phyloP scores from a whole-genome alignment of 768 basidiomycete species.

The Pisolithus sp. region DNA sequence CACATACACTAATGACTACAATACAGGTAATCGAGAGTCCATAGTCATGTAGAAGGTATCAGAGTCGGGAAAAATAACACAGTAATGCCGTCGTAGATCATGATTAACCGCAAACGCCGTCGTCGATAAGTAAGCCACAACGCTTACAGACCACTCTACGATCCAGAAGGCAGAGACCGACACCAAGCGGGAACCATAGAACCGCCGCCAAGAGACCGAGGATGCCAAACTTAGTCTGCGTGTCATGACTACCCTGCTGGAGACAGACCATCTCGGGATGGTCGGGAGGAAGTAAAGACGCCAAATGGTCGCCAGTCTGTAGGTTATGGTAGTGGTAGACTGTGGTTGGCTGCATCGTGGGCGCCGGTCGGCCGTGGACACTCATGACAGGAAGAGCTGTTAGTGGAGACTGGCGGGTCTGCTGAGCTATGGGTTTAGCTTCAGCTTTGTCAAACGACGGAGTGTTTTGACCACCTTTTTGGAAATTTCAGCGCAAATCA shows the following conservation, averaged over 20 bases:
- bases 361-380: slow-evolving; percentile 18
- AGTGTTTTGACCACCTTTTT: slow-evolving; percentile 8
- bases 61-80: not conserved
- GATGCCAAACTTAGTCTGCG: slow-evolving; percentile 58
- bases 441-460: slow-evolving; percentile 7
- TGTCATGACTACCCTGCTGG: slow-evolving; percentile 66
- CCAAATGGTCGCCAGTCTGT: slow-evolving; percentile 46
- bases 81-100: not conserved
- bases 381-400: slow-evolving; percentile 11
- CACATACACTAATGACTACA: not conserved
- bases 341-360: slow-evolving; percentile 36
- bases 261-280: slow-evolving; percentile 84
- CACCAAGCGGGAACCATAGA: slow-evolving; percentile 81
- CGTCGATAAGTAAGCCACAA: slow-evolving; percentile 36
- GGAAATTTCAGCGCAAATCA: not conserved
- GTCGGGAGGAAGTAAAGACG: slow-evolving; percentile 64
- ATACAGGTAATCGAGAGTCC: not conserved
- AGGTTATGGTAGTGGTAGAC: slow-evolving; percentile 71
- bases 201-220: slow-evolving; percentile 79
- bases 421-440: slow-evolving; percentile 6
- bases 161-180: slow-evolving; percentile 74
- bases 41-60: not conserved
- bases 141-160: slow-evolving; percentile 56
- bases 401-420: not conserved
- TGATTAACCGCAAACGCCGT: slow-evolving; percentile 29